phyloP scores from a whole-genome alignment of 108 stramenopile species.

The Parietichytrium sp. region DNA sequence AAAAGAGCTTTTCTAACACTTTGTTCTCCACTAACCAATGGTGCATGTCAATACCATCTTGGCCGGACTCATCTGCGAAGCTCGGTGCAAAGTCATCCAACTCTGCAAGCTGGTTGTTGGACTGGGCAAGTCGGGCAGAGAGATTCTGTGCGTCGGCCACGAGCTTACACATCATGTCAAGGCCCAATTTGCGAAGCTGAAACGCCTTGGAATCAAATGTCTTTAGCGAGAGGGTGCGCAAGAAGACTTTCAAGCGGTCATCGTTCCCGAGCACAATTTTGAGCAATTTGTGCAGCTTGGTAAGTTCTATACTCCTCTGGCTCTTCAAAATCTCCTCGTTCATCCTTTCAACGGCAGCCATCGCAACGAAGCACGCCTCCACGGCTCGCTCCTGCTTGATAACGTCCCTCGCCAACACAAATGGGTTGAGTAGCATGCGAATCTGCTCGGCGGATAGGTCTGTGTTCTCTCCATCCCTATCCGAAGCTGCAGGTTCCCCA shows the following conservation, averaged over 20 bases:
- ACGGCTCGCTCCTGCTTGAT: background rate
- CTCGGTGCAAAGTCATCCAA: background rate
- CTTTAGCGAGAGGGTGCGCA: background rate
- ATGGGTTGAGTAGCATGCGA: background rate
- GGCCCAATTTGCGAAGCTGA: slow-evolving; percentile 21
- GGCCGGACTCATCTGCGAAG: too few relatives aligned
- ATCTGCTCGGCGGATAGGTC: background rate
- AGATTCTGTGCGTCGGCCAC: background rate
- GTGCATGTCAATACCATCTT: background rate
- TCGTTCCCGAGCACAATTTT: background rate
- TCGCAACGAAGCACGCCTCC: slow-evolving; percentile 1
- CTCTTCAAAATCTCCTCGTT: slow-evolving; percentile 1
- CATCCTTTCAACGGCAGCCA: background rate
- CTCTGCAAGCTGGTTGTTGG: too few relatives aligned
- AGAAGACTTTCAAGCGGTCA: background rate
- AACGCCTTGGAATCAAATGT: slow-evolving; percentile 6
- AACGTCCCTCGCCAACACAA: background rate
- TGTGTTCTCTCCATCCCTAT: background rate
- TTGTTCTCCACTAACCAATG: slow-evolving; percentile 21
- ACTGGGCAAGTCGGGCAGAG: too few relatives aligned
- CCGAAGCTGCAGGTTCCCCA: background rate
- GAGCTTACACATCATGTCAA: slow-evolving; percentile 22
- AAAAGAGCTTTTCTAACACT: slow-evolving; percentile 30
- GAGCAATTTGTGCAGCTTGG: background rate
- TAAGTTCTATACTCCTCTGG: background rate